Conservation (phyloP, 2,329 filamentous ascomycete species). For the Pestalotiopsis sp. region DNA sequence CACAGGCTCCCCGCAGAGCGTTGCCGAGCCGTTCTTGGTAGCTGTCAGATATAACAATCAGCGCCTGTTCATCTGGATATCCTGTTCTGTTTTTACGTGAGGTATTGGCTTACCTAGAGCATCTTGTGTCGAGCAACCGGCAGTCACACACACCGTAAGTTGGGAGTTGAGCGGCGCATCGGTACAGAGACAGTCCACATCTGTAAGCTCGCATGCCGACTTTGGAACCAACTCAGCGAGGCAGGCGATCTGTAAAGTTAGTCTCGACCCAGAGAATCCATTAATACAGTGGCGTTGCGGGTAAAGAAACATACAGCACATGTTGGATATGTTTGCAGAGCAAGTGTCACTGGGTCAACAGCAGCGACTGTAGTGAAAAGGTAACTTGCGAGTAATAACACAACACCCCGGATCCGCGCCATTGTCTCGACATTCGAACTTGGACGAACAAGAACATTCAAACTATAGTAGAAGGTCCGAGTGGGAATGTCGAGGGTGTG, state of each 20-base stretch:
- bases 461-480: neutral
- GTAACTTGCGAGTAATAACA: neutral
- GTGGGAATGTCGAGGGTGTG: neutral
- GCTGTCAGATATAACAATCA: too few relatives aligned
- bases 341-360: neutral
- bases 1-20: conserved; percentile 13
- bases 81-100: neutral
- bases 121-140: neutral
- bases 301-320: neutral
- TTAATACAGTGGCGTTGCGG: neutral
- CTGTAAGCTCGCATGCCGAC: neutral
- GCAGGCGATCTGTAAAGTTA: neutral
- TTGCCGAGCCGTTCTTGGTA: conserved; percentile 16
- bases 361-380: neutral
- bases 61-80: neutral
- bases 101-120: too few relatives aligned
- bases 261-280: too few relatives aligned
- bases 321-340: neutral
- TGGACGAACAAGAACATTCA: neutral
- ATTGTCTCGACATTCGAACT: neutral
- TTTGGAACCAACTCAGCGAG: neutral
- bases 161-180: conserved; percentile 1
- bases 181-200: neutral
- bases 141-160: conserved; percentile 11
- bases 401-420: neutral